Evolutionary conservation across 1,284 basidiomycete genomes (phyloP), one percentile per base, ranked within the genome.

Genomic region (Rhodofomes roseus): DNA sequence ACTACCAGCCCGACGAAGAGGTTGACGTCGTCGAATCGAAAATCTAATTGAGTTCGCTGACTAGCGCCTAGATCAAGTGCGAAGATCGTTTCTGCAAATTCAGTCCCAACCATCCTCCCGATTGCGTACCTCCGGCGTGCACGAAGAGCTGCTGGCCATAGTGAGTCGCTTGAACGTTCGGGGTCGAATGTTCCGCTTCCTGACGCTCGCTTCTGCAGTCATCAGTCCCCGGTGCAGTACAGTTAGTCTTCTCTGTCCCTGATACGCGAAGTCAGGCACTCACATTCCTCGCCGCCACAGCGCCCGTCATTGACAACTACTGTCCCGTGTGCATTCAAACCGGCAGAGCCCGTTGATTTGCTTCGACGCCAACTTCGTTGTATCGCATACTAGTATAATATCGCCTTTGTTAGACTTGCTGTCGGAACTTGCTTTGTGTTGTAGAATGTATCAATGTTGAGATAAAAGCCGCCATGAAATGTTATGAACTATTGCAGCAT

Each of bases 131-230:
- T 25, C 77, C 80, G 50, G 71, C 76, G 29, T 91, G 89, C 73
- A 77, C 70, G 39, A 73, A 71, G 20, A 84, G 83, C n/a, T 92
- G 89, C 69, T 89, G 87, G 85, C 88, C 89, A 73, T 88, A 88
- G 89, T 91, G 72, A 76, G 89, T 60, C 5, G 18, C 36, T 22
- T 23, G 31, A 4, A 20, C 14, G 54, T 37, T 53, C 22, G 37
- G 50, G 40, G 44, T 56, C 56, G 36, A 43, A 41, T 18, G 37
- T 39, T 40, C 58, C 58, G 51, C 68, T 63, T 60, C 52, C 46
- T 60, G 40, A 48, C 22, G 46, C n/a, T 61, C 56, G 25, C 20
- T 56, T 29, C 64, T 62, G 54, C 65, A 90, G 88, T 69, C 86
- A 83, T 60, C 83, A 85, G 69, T 90, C 85, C 71, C 89, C 89